phyloP scores from a whole-genome alignment of 164 flowering plant genomes.

The Macadamia integrifolia region DNA sequence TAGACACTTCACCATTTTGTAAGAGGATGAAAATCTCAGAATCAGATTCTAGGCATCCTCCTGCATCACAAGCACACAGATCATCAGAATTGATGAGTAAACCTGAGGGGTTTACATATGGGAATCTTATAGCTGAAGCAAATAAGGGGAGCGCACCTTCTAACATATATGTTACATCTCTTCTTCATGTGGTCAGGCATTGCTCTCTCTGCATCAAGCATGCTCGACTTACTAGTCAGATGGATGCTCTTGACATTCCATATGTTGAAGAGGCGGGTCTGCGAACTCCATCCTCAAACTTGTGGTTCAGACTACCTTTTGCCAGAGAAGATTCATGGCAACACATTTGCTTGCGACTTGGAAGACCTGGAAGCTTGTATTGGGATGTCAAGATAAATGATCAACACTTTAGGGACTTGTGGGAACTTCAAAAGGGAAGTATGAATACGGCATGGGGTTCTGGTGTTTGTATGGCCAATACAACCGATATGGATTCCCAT shows the following conservation, averaged over 20 bases:
- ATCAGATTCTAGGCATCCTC: constrained; percentile 15
- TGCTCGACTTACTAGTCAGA: constrained; percentile 89
- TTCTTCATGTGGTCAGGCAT: constrained; percentile 90
- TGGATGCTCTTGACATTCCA: constrained; percentile 87
- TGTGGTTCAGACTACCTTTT: constrained; percentile 91
- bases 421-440: constrained; percentile 94
- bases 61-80: constrained; percentile 21
- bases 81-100: constrained; percentile 32
- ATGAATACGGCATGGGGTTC: constrained; percentile 72
- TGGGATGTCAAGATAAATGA: constrained; percentile 99
- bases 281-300: constrained; percentile 64
- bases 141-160: constrained; percentile 84
- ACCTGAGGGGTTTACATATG: constrained; percentile 56
- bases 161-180: constrained; percentile 67
- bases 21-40: constrained; percentile 62
- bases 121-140: constrained; percentile 76
- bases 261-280: constrained; percentile 91
- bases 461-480: constrained; percentile 88
- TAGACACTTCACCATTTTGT: constrained; percentile 18
- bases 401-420: constrained; percentile 84
- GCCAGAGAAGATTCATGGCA: constrained; percentile 75
- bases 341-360: constrained; percentile 85
- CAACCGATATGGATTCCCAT: constrained; percentile 93
- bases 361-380: constrained; percentile 88
- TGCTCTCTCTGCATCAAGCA: constrained; percentile 94